These are phyloP conservation scores for Leucaena leucocephala DNA, from an alignment of 306 rosid species.

Conservation along the genomic window DNA sequence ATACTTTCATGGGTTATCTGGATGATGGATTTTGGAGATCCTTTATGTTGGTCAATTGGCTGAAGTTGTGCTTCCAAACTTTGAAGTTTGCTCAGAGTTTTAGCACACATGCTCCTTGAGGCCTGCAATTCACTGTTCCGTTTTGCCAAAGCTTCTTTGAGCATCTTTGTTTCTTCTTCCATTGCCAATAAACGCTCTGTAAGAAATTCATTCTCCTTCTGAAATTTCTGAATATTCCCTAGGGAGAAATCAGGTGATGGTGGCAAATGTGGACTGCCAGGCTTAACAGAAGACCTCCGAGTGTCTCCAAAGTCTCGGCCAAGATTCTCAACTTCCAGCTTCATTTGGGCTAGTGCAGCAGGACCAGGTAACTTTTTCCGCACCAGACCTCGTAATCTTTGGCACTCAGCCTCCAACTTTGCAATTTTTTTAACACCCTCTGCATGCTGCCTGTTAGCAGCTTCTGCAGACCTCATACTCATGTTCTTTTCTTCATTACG, in stretches of 20 bases:
- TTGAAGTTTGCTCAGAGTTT: slow-evolving; percentile 85
- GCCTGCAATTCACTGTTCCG: slow-evolving; percentile 95
- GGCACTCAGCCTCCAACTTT: slow-evolving; percentile 97
- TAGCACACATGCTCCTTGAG: slow-evolving; percentile 89
- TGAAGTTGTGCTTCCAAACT: slow-evolving; percentile 74
- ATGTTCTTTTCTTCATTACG: slow-evolving; percentile 99
- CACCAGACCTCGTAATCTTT: slow-evolving; percentile 94
- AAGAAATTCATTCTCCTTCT: slow-evolving; percentile 94
- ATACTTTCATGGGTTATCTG: slow-evolving; percentile 67
- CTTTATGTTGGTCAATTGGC: slow-evolving; percentile 62
- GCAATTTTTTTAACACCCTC: slow-evolving; percentile 92
- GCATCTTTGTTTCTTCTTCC: slow-evolving; percentile 99
- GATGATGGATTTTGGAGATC: slow-evolving; percentile 72
- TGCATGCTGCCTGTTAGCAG: slow-evolving; percentile 88
- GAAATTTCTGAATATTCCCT: slow-evolving; percentile 77
- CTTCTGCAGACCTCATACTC: slow-evolving; percentile 98
- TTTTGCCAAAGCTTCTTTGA: slow-evolving; percentile 95
- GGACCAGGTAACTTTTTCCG: slow-evolving; percentile 98
- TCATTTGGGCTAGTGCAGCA: slow-evolving; percentile 99
- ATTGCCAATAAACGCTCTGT: slow-evolving; percentile 75
- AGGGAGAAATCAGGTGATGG: slow-evolving; percentile 70
- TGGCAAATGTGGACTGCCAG: slow-evolving; percentile 68
- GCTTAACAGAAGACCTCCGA: slow-evolving; percentile 83
- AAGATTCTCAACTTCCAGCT: slow-evolving; percentile 93
- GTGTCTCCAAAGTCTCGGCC: slow-evolving; percentile 89